A percentile compares a stretch with the other conserved stretches of the same genome.
phyloP scores from a whole-genome alignment of 2,329 filamentous ascomycete genomes.

The Intubia oerlemansii region DNA sequence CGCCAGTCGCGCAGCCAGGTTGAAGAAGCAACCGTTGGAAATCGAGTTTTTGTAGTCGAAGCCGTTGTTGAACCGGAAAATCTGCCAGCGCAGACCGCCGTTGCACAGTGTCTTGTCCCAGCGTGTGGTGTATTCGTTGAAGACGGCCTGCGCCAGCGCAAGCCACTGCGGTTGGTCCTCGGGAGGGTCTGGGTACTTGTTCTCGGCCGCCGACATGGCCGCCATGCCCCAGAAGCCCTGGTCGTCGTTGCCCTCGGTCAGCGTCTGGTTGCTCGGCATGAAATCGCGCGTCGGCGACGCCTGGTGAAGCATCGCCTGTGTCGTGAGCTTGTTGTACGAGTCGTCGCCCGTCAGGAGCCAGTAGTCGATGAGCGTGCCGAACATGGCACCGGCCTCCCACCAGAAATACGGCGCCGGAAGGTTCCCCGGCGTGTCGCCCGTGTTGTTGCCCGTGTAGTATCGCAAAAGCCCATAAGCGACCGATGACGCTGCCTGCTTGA shows the following conservation, averaged over 20 bases:
- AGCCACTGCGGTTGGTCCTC: slow-evolving; percentile 48
- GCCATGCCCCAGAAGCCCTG: slow-evolving; percentile 76
- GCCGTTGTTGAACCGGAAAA: slow-evolving; percentile 57
- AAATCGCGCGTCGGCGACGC: slow-evolving; percentile 35
- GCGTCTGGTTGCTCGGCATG: slow-evolving; percentile 45
- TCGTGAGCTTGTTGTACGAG: slow-evolving; percentile 38
- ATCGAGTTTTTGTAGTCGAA: slow-evolving; percentile 48
- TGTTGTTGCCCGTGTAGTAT: slow-evolving; percentile 35
- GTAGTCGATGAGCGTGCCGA: slow-evolving; percentile 50
- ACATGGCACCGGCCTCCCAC: slow-evolving; percentile 58
- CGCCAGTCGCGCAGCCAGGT: slow-evolving; percentile 47
- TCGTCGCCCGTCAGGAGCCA: slow-evolving; percentile 47
- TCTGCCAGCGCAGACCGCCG: slow-evolving; percentile 72
- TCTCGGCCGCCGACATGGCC: slow-evolving; percentile 58
- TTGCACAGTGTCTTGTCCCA: slow-evolving; percentile 47
- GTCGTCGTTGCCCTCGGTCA: slow-evolving; percentile 47
- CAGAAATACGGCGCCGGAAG: slow-evolving; percentile 44
- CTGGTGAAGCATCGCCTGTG: slow-evolving; percentile 38
- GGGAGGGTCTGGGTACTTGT: slow-evolving; percentile 49
- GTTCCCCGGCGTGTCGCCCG: slow-evolving; percentile 35
- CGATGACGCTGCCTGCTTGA: slow-evolving; percentile 25
- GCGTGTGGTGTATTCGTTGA: slow-evolving; percentile 52
- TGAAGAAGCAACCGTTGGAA: slow-evolving; percentile 49
- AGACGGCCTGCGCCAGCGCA: slow-evolving; percentile 56
- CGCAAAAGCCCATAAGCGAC: slow-evolving; percentile 18